phyloP scores from a whole-genome alignment of 164 flowering plant genomes.

The Magnolia changhungtana region DNA sequence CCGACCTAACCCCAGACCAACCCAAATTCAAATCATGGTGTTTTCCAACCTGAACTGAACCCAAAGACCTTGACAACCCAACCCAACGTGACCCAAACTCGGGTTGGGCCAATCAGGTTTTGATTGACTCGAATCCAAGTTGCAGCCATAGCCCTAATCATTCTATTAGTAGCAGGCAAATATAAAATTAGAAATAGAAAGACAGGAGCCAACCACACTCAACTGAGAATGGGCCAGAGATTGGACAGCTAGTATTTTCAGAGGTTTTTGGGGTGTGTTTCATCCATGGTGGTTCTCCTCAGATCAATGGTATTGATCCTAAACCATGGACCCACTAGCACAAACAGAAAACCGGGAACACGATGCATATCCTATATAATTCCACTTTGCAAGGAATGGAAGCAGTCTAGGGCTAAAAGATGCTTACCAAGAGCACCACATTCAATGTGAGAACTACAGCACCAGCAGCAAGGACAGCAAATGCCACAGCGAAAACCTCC shows the following conservation, averaged over 20 bases:
- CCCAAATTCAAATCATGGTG: too few species aligned
- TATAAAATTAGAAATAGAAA: background rate
- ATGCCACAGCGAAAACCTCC: constrained; percentile 97
- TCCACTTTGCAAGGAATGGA: too few species aligned
- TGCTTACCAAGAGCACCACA: constrained; percentile 78
- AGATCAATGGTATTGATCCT: background rate
- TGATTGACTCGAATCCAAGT: too few species aligned
- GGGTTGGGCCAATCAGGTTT: too few species aligned
- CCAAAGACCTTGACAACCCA: too few species aligned
- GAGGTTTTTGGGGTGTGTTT: background rate
- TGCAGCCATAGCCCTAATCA: too few species aligned
- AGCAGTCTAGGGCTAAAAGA: background rate
- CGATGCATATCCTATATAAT: background rate
- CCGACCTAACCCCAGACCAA: too few species aligned
- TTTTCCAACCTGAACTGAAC: too few species aligned
- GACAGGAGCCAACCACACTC: background rate
- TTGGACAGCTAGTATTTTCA: background rate
- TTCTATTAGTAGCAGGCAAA: constrained; percentile 1
- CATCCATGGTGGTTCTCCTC: background rate
- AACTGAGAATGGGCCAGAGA: constrained; percentile 6
- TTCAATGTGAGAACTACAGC: constrained; percentile 90
- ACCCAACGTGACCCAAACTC: too few species aligned
- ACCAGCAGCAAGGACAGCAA: constrained; percentile 95
- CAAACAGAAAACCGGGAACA: background rate
- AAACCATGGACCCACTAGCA: background rate